phyloP scores from a whole-genome alignment of 495 filamentous ascomycete genomes.

The Talaromyces adpressus region DNA sequence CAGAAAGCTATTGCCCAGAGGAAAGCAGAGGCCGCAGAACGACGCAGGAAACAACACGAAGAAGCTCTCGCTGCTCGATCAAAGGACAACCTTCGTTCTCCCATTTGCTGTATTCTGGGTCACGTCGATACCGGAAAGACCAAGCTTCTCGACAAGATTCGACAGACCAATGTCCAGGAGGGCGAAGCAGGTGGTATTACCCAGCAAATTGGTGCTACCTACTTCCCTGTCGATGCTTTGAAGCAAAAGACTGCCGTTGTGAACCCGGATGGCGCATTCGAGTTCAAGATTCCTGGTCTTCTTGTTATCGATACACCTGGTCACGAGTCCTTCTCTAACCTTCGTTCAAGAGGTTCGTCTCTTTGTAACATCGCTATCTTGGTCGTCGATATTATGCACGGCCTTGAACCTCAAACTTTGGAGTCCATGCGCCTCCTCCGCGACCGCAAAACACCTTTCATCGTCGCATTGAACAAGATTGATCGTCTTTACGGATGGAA shows the following conservation, averaged over 20 bases:
- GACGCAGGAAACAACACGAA: constrained; percentile 81
- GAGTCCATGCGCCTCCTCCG: constrained; percentile 94
- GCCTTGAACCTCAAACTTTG: constrained; percentile 93
- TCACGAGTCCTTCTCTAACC: constrained; percentile 99
- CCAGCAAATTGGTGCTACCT: constrained; percentile 99
- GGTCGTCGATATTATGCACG: constrained; percentile 99
- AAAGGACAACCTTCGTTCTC: constrained; percentile 89
- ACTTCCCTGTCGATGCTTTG: constrained; percentile 95
- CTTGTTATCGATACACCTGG: constrained; percentile 98
- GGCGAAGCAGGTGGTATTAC: constrained; percentile 99
- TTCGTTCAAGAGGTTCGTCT: constrained; percentile 91
- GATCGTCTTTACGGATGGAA: constrained; percentile 99
- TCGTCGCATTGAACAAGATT: constrained; percentile 99
- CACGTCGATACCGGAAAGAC: constrained; percentile 99
- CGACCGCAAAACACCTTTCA: constrained; percentile 94
- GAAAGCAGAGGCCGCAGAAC: constrained; percentile 87
- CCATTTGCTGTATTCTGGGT: constrained; percentile 98
- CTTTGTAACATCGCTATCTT: constrained; percentile 99
- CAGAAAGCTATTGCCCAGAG: constrained; percentile 61
- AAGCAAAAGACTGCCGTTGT: constrained; percentile 86
- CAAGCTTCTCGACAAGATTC: constrained; percentile 96
- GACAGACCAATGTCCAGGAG: constrained; percentile 98
- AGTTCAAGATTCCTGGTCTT: constrained; percentile 97
- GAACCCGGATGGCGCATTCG: constrained; percentile 82
- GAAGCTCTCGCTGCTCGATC: constrained; percentile 88